These are phyloP conservation scores for Litchi chinensis DNA, from an alignment of 345 rosid species.

Conservation along the genomic window DNA sequence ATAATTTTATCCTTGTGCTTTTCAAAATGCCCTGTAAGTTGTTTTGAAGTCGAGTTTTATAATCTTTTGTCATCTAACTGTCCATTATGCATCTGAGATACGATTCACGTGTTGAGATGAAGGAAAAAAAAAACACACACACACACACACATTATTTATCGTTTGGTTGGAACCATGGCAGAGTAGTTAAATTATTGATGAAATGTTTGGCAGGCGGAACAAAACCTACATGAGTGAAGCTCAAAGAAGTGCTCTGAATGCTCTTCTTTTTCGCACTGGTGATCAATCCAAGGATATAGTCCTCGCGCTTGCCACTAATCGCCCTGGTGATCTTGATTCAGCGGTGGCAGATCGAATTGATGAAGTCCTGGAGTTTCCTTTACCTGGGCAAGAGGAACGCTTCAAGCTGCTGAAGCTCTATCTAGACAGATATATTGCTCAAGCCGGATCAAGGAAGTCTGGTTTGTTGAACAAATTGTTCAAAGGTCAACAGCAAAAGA, in stretches of 20 bases:
- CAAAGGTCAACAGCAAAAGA: conserved; percentile 60
- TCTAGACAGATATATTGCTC: conserved; percentile 79
- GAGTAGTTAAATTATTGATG: conserved; percentile 11
- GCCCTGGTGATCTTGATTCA: conserved; percentile 98
- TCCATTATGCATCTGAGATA: not conserved
- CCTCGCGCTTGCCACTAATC: conserved; percentile 92
- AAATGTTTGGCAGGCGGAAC: conserved; percentile 65
- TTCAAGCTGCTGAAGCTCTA: conserved; percentile 85
- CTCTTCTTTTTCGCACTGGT: conserved; percentile 91
- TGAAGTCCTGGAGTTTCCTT: conserved; percentile 88
- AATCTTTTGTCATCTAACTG: not conserved
- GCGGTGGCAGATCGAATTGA: conserved; percentile 93
- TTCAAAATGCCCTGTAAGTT: not conserved
- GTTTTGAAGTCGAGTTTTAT: not conserved
- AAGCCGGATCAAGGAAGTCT: conserved; percentile 61
- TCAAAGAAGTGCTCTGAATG: conserved; percentile 93
- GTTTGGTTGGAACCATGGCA: not conserved
- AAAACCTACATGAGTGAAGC: conserved; percentile 99
- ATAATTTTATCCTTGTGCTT: not conserved
- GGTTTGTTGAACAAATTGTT: conserved; percentile 55
- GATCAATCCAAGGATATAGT: conserved; percentile 97
- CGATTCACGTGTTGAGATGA: not conserved
- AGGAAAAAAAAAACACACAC: not conserved
- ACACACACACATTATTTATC: not conserved
- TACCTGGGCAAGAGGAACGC: conserved; percentile 84